Evolutionary conservation across 164 flowering plant genomes (phyloP).

Genomic region (Aristolochia contorta): DNA sequence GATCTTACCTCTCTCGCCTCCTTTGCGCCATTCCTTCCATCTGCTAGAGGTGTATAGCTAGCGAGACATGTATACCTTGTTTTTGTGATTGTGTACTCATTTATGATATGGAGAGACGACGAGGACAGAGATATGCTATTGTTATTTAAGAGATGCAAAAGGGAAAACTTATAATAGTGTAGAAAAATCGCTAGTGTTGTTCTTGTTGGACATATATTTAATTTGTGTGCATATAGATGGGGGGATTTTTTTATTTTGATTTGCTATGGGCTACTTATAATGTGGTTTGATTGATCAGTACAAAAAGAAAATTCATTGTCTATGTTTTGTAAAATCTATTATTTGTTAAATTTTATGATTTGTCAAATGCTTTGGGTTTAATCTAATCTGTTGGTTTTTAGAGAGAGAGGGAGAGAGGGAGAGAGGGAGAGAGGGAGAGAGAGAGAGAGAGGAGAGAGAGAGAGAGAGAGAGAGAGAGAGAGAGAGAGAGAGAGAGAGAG

Average conservation of each 20-base stretch:
- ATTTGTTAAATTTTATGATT: too few relatives aligned
- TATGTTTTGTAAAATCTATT: not conserved
- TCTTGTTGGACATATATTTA: not conserved
- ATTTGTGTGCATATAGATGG: not conserved
- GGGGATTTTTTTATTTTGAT: not conserved
- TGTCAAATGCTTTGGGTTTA: too few relatives aligned
- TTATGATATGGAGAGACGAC: constrained; percentile 1
- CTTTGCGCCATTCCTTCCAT: too few relatives aligned
- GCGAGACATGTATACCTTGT: not conserved
- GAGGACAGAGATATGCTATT: not conserved
- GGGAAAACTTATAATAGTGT: not conserved
- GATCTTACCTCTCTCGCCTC: not conserved
- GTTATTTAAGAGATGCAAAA: constrained; percentile 1
- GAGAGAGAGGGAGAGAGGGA: too few relatives aligned
- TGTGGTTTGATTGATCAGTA: not conserved
- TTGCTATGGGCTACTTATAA: not conserved
- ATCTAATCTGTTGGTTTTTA: too few relatives aligned
- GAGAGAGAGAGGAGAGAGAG: too few relatives aligned
- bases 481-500: too few relatives aligned
- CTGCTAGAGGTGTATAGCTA: constrained; percentile 13
- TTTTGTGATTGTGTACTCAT: not conserved
- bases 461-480: too few relatives aligned
- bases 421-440: too few relatives aligned
- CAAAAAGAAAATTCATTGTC: not conserved
- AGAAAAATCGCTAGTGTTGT: not conserved